Evolutionary conservation across 2,329 filamentous ascomycete genomes (phyloP), one percentile per base, ranked within the genome.

Genomic region (Verticillium zaregamsianum): DNA sequence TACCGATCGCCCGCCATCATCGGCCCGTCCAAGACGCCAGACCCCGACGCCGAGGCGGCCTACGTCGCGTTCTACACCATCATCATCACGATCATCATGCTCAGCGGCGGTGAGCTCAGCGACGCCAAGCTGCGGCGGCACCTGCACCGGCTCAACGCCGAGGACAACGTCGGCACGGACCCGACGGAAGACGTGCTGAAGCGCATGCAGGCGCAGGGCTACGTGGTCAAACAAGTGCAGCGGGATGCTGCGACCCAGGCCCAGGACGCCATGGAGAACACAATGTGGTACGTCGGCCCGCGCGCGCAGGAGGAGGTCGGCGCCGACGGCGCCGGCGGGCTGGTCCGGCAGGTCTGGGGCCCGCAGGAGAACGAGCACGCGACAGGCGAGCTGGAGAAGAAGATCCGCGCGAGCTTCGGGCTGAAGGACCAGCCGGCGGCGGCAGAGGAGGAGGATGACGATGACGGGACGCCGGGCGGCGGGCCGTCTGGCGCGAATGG

Each of bases 271-370:
- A 91, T 96, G 40, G 88, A 94, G 65, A 82, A 86, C 2, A 82
- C 92, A 8, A 93, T 91, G 57, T 99, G 92, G 83, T 85, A 90
- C 61, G 85, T 97, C 15, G 95, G 95, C 0, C 90, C 92, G 6
- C 84, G 95, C 25, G 94, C 91, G 6, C 95, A 90, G 75, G 82
- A 93, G 8, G 95, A 98, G 74, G 85, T 98, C 39, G 91, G 90
- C 0, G 81, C 88, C n/a, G 83, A 87, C 58, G 91, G 90, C 0
- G 90, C 95, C 14, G 86, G 87, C 20, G 87, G 86, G 0, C 76
- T 97, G 65, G 86, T 93, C 4, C 76, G 86, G 71, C 74, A 82
- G 60, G 80, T 89, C 0, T 90, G 86, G 71, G 85, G 81, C 1
- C 78, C 79, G 6, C 64, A 65, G 8, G 77, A 79, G 55, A 77